Base-by-base conservation (phyloP, 495 filamentous ascomycete genomes). In the Delitschia confertaspora region DNA sequence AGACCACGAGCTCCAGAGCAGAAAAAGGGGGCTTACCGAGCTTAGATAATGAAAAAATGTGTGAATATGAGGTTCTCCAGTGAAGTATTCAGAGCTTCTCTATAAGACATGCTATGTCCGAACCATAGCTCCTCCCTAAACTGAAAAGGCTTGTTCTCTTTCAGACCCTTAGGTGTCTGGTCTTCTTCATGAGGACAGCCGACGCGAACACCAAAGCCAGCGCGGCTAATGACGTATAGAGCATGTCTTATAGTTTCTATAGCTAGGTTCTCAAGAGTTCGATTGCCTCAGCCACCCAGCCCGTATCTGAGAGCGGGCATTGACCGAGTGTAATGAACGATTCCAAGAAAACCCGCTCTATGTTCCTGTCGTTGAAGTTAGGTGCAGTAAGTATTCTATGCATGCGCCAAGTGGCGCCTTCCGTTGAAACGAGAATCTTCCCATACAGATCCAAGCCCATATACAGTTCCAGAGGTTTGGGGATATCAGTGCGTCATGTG, bases 351-450 rank as follows among this genome's bases (percentile, higher is more conserved):
- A 82, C 78, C 36, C 79, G 46, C 3, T 70, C 69, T 38, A 81
- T 80, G 60, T 83, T 84, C 64, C 71, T 80, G 64, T 85, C 81
- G 33, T 76, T 76, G 58, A 85, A 85, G 16, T 75, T 74, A 16
- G 78, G 75, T 20, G 75, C 70, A 0, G 77, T 79, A 16, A 80
- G 71, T 59, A 80, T 83, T 36, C 81, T 71, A 58, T 85, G 81
- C 59, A 72, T 66, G 35, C 76, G 68, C 81, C 82, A 86, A 6
- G 64, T 34, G 11, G 65, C 49, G 13, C 78, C 80, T 54, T 84
- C 80, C 8, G 77, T 72, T 1, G 70, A 73, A 18, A 85, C 66
- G 3, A 85, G 68, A 54, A 80, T 85, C 9, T 62, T 58, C 20
- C 81, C 81, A 53, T 75, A 85, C 33, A 83, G 65, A 14, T 69